Evolutionary conservation across 768 basidiomycete genomes (phyloP).

Genomic region (Calocera cornea): DNA sequence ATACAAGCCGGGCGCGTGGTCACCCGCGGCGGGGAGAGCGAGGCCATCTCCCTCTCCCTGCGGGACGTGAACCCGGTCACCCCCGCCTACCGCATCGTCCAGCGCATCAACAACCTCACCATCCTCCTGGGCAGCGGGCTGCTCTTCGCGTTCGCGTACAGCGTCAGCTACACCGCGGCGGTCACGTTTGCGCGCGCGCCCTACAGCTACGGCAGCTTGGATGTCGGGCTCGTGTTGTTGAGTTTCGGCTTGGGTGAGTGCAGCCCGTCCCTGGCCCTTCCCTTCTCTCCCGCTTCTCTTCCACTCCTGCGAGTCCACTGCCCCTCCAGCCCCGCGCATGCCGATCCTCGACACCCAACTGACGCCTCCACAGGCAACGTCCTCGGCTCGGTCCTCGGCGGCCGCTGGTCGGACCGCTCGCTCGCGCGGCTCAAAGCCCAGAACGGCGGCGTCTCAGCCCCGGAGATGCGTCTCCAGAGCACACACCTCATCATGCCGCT

Average conservation of each 20-base stretch:
- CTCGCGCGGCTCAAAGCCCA: slow-evolving; percentile 30
- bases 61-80: slow-evolving; percentile 63
- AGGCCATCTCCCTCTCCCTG: slow-evolving; percentile 40
- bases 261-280: no score
- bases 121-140: slow-evolving; percentile 45
- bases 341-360: no score
- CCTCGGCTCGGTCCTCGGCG: slow-evolving; percentile 42
- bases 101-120: slow-evolving; percentile 50
- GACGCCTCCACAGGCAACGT: slow-evolving; percentile 30
- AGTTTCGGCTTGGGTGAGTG: slow-evolving; percentile 62
- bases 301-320: no score
- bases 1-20: background rate
- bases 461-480: slow-evolving; percentile 70
- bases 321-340: no score
- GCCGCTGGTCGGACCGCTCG: slow-evolving; percentile 44
- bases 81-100: slow-evolving; percentile 45
- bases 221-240: slow-evolving; percentile 64
- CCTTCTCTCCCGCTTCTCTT: no score
- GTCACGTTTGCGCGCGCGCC: slow-evolving; percentile 44
- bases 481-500: slow-evolving; percentile 44
- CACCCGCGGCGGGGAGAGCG: slow-evolving; percentile 10
- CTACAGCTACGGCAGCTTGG: slow-evolving; percentile 55
- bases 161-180: slow-evolving; percentile 59
- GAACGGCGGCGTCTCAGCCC: slow-evolving; percentile 37
- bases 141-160: slow-evolving; percentile 56